Base-by-base conservation (phyloP, 2,329 filamentous ascomycete species). In the Colletotrichum ledebouriae region DNA sequence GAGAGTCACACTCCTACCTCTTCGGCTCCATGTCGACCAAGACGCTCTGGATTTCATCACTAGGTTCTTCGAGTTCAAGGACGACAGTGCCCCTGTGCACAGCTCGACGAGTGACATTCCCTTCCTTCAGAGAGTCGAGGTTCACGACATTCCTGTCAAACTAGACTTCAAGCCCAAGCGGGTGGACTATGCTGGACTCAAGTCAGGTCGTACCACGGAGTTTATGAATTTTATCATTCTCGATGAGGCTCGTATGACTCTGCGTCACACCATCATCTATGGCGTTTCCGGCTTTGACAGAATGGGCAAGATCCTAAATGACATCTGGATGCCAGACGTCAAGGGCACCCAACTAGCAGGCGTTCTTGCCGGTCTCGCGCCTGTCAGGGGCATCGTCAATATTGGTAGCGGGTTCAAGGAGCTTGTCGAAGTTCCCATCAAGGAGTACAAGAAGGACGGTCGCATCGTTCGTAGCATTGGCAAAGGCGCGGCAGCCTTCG, bases 211-310 rank as follows among this genome's bases (percentile, higher is more conserved):
- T 72, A 98, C 96, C 0, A 97, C 94, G 0, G 96, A 99, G 78
- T 97, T 99, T 75, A 98, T 98, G 94, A 99, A 99, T 78, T 98
- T 99, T 77, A 87, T 99, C 71, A 92, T 95, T 13, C 87, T 99
- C 1, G 96, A 99, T 73, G 91, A 93, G 72, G 90, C 96, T 2
- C 90, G 95, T 69, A 92, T 99, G 86, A 88, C 92, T 6, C 86
- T 99, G 60, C 89, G 92, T 12, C 94, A 95, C 76, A 92, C 93
- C 29, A 98, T 99, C 73, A 89, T 98, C 41, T 98, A 98, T 73
- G 96, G 97, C 33, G 88, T 97, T 1, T 90, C 90, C 7, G 96
- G 96, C 0, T 98, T 98, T 73, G 94, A 98, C 73, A 90, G 92
- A 57, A 86, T 99, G 2, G 94, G 96, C 61, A 89, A 94, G 78